These are phyloP conservation scores for Fusarium succisae DNA, from an alignment of 2,329 filamentous ascomycete species.

Conservation along the genomic window DNA sequence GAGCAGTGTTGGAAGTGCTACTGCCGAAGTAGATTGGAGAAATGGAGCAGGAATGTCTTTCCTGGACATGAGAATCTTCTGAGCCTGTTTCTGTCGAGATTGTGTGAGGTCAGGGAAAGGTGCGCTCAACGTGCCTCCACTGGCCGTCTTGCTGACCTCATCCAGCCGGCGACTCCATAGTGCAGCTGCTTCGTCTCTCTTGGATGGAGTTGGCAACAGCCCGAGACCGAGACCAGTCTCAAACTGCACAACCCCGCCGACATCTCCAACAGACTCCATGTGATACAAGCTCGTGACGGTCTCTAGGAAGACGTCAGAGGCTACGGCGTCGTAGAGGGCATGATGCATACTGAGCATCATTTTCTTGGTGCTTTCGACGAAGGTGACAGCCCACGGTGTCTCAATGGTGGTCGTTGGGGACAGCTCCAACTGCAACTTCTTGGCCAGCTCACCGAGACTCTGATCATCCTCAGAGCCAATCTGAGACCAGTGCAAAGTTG, in stretches of 20 bases:
- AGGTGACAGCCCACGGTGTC: constrained; percentile 11
- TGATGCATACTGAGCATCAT: constrained; percentile 30
- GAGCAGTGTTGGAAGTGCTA: not conserved
- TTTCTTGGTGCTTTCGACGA: not conserved
- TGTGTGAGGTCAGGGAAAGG: constrained; percentile 10
- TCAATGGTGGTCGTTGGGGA: not conserved
- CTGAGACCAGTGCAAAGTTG: not conserved
- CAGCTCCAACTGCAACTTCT: not conserved
- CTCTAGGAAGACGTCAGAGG: not conserved
- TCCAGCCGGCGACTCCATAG: not conserved
- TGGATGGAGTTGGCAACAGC: not conserved
- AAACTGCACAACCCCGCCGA: not conserved
- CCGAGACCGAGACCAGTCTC: not conserved
- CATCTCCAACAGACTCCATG: not conserved
- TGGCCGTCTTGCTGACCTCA: not conserved
- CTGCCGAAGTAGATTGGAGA: fast-evolving
- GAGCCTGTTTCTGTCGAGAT: constrained; percentile 13
- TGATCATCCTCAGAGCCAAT: not conserved
- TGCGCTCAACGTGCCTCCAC: not conserved
- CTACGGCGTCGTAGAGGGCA: constrained; percentile 1
- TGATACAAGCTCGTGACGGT: constrained; percentile 7
- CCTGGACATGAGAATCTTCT: constrained; percentile 2
- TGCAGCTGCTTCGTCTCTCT: not conserved
- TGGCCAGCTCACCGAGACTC: not conserved
- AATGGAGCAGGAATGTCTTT: not conserved